Evolutionary conservation across 2,329 filamentous ascomycete genomes (phyloP), one percentile per base, ranked within the genome.

Genomic region (Trichoderma brevicompactum): DNA sequence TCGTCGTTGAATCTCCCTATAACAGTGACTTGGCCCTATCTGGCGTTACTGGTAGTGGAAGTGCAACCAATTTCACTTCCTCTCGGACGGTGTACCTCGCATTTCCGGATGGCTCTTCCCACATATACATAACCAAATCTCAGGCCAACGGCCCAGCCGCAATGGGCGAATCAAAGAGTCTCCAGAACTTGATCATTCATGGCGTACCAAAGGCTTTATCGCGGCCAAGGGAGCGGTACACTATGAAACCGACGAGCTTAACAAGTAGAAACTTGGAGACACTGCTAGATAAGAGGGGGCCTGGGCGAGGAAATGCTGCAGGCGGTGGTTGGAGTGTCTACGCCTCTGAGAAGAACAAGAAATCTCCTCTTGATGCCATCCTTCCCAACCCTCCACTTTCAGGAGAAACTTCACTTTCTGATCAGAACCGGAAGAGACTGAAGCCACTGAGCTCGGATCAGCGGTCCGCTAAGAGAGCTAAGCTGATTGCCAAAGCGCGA

Each of bases 161-260:
- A 3, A 71, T 77, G 0, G 78, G 79, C 10, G 89, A 91, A 66
- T 80, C 83, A 5, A 85, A 85, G 56, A 90, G 87, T 70, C 78
- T 95, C 32, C 86, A 89, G 63, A 87, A 85, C 44, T 80, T 95
- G 4, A 86, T 96, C 5, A 82, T 93, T 36, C 89, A 93, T 67
- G 91, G 91, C 1, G 88, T 97, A 7, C 92, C 92, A 0, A 93
- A 92, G 72, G 92, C 92, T 0, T 82, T 96, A 12, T 95, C 92
- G 0, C 83, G 88, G 13, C 90, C 91, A 0, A 85, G 89, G 36
- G 85, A 89, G 68, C 84, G 92, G 36, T 94, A 91, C 69, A 83
- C 87, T 0, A 79, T 97, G 1, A 85, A 87, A 67, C 77, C 85
- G 5, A 92, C 91, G 1, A 87, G 84, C 55, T 80, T 96, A 19